Base-by-base conservation (phyloP, 2,329 filamentous ascomycete genomes). In the Fusarium phyllophilum region DNA sequence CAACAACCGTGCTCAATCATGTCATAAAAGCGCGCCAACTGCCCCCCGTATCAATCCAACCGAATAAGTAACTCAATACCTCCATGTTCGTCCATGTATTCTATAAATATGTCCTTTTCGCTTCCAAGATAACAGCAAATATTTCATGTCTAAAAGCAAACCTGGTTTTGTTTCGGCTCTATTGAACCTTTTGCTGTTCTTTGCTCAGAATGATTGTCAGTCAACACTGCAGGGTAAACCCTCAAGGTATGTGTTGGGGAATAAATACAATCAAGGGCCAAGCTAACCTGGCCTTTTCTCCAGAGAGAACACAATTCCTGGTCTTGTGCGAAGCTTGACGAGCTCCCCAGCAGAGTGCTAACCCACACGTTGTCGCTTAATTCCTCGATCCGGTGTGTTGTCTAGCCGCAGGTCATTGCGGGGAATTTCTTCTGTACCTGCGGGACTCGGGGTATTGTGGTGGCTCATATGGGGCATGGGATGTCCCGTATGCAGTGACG, bases 361-460 rank as follows among this genome's bases (percentile, higher is more conserved):
- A 33, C 74, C 78, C 45, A 84, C 69, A 13, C 84, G 82, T 36
- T 84, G 80, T 31, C 84, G 79, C 78, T 86, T 86, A 18, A 72
- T 75, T 36, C 79, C 79, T 34, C 78, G 77, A 52, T 74, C 72
- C 1, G 79, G 75, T 31, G 73, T 79, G 20, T 55, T 75, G n/a
- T 74, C 69, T 39, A 76, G 29, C 5, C 73, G 78, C 24, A 86
- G 57, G 29, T 87, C 86, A 14, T 85, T 81, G 17, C 85, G 82
- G 22, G 78, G 75, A 26, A 89, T 86, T 77, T 89, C 87, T 73
- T 89, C 87, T 2, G 86, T 89, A 6, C 81, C 84, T 2, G 83
- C 83, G 17, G 86, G 82, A 67, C 86, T 88, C 6, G 85, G 85
- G 8, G 84, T 84, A 64, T 85, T 82, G 46, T 61, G 69, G 22